Conservation (phyloP, 768 basidiomycete species). For the Kwoniella pini region DNA sequence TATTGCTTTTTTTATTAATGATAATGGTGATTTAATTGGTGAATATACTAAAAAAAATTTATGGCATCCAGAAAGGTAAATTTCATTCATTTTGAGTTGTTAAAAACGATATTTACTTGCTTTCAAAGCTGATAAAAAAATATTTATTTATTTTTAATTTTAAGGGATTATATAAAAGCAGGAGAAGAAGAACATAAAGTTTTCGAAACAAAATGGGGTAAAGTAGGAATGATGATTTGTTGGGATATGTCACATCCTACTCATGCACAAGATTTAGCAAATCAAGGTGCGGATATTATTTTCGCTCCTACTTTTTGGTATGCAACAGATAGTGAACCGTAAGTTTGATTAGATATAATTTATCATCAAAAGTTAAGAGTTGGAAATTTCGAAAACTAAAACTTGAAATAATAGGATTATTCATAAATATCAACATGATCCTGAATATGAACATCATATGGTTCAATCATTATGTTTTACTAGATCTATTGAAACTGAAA, state of each 20-base stretch:
- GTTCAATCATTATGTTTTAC: constrained; percentile 35
- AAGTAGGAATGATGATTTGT: constrained; percentile 48
- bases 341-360: constrained; percentile 35
- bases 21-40: constrained; percentile 29
- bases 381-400: no score
- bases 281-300: constrained; percentile 46
- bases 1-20: constrained; percentile 46
- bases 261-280: constrained; percentile 37
- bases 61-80: constrained; percentile 51
- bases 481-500: constrained; percentile 48
- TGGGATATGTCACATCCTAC: constrained; percentile 50
- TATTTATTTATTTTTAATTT: no score
- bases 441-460: constrained; percentile 38
- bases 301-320: constrained; percentile 50
- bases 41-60: constrained; percentile 47
- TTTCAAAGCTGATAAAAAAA: no score
- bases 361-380: no score
- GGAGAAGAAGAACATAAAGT: constrained; percentile 39
- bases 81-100: neutral
- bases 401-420: no score
- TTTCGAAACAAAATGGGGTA: constrained; percentile 43
- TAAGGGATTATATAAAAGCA: constrained; percentile 44
- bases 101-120: no score
- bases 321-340: constrained; percentile 49
- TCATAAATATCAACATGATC: constrained; percentile 27